Evolutionary conservation across 2,329 filamentous ascomycete species (phyloP).

Genomic region (Diplodia scrobiculata): DNA sequence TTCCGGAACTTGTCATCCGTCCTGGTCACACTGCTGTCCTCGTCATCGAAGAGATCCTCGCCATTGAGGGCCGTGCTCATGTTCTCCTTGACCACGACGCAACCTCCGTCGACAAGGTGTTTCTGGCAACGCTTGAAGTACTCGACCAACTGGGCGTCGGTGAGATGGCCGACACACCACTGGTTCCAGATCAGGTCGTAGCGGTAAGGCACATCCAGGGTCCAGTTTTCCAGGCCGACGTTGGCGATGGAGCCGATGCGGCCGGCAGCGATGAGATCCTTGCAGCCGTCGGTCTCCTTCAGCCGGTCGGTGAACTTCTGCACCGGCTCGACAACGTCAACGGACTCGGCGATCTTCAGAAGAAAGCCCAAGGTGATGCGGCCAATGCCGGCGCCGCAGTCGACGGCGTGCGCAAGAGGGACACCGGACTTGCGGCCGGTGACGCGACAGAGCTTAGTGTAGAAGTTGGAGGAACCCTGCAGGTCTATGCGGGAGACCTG

Average conservation of each 20-base stretch:
- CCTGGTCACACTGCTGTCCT: slow-evolving; percentile 77
- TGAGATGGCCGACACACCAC: slow-evolving; percentile 85
- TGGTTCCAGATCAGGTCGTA: slow-evolving; percentile 90
- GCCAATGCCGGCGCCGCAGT: slow-evolving; percentile 73
- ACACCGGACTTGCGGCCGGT: slow-evolving; percentile 33
- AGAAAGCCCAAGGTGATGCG: slow-evolving; percentile 78
- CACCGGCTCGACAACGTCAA: slow-evolving; percentile 86
- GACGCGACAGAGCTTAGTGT: slow-evolving; percentile 63
- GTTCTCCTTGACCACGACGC: slow-evolving; percentile 82
- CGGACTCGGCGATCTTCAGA: slow-evolving; percentile 65
- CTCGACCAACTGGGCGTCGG: slow-evolving; percentile 68
- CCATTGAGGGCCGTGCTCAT: slow-evolving; percentile 56
- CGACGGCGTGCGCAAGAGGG: slow-evolving; percentile 49
- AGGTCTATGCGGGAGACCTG: slow-evolving; percentile 71
- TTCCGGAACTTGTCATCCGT: slow-evolving; percentile 69
- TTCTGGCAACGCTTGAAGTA: slow-evolving; percentile 64
- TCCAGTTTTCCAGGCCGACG: slow-evolving; percentile 73
- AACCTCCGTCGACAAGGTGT: slow-evolving; percentile 45
- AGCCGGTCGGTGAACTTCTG: slow-evolving; percentile 73
- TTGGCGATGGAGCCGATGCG: slow-evolving; percentile 68
- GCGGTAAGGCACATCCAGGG: slow-evolving; percentile 40
- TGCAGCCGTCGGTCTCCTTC: slow-evolving; percentile 39
- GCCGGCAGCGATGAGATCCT: slow-evolving; percentile 45
- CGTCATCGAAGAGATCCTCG: slow-evolving; percentile 71
- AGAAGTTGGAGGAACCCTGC: slow-evolving; percentile 68